Conservation (phyloP, 164 flowering plant species). For the Cinnamomum chago region DNA sequence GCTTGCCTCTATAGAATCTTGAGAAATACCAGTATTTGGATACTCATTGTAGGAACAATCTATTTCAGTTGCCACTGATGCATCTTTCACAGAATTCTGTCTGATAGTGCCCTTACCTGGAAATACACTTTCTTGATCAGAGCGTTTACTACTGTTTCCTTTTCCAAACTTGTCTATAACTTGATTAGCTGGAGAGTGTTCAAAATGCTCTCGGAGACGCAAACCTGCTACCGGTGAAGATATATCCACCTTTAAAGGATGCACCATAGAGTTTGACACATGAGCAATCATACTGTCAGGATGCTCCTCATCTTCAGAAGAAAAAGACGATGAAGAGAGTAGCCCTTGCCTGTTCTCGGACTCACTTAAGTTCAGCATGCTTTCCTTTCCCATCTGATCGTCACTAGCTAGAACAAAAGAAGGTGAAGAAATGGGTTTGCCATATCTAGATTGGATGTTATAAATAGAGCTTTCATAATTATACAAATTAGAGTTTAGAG, state of each 20-base stretch:
- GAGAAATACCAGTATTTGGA: slow-evolving; percentile 28
- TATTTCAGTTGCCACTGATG: slow-evolving; percentile 39
- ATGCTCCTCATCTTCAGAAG: slow-evolving; percentile 32
- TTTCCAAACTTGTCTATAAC: slow-evolving; percentile 17
- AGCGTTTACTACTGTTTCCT: slow-evolving; percentile 32
- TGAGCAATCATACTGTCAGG: slow-evolving; percentile 23
- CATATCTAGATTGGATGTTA: slow-evolving; percentile 30
- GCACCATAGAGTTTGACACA: slow-evolving; percentile 16
- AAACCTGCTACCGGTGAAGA: slow-evolving; percentile 33
- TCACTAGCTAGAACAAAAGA: background rate
- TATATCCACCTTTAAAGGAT: slow-evolving; percentile 10
- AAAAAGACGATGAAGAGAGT: slow-evolving; percentile 29
- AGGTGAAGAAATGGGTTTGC: slow-evolving; percentile 9
- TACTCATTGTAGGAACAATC: slow-evolving; percentile 37
- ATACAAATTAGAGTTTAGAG: slow-evolving; percentile 26
- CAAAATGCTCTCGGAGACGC: slow-evolving; percentile 33
- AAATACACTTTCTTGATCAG: slow-evolving; percentile 29
- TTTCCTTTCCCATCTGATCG: slow-evolving; percentile 2
- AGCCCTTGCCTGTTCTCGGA: slow-evolving; percentile 25
- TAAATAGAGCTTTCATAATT: slow-evolving; percentile 28
- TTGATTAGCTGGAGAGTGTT: slow-evolving; percentile 25
- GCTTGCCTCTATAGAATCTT: slow-evolving; percentile 33
- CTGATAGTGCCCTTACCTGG: slow-evolving; percentile 18
- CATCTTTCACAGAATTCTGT: slow-evolving; percentile 39
- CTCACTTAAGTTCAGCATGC: slow-evolving; percentile 19